These are phyloP conservation scores for Scleroderma bovista DNA, from an alignment of 768 basidiomycete species.

Conservation along the genomic window DNA sequence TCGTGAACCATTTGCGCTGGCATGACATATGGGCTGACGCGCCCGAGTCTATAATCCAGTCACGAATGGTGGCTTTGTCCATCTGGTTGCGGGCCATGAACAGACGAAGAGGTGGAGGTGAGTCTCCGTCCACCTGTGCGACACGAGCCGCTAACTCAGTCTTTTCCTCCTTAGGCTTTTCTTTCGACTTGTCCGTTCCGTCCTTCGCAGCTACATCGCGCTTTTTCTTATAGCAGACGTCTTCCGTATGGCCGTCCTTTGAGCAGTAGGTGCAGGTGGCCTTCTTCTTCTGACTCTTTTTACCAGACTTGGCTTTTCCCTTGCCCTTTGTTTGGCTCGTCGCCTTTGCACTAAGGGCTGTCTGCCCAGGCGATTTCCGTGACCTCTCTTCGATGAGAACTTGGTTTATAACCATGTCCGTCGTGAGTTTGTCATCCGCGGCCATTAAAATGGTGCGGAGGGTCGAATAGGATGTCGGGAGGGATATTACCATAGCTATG, in stretches of 20 bases:
- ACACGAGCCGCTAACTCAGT: background rate
- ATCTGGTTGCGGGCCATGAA: background rate
- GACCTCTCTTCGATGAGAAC: too few species aligned
- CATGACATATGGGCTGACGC: background rate
- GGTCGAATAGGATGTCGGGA: conserved; percentile 15
- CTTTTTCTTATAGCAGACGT: too few species aligned
- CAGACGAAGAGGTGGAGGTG: background rate
- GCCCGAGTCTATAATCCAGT: conserved; percentile 3
- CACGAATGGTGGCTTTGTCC: too few species aligned
- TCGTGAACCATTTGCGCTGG: background rate
- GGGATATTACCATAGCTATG: conserved; percentile 15
- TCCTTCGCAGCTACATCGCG: background rate
- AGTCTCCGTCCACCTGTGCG: background rate
- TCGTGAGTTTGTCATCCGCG: too few species aligned
- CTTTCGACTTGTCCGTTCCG: background rate
- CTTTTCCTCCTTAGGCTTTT: background rate
- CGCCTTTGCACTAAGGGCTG: too few species aligned
- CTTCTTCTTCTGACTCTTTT: too few species aligned
- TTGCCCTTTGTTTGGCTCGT: too few species aligned
- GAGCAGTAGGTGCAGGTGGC: too few species aligned
- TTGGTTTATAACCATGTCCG: too few species aligned
- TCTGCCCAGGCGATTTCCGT: too few species aligned
- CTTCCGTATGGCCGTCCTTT: too few species aligned
- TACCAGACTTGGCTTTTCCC: too few species aligned
- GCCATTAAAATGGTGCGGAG: conserved; percentile 19